Conservation (phyloP, 768 basidiomycete species). For the Lactifluus hygrophoroides region DNA sequence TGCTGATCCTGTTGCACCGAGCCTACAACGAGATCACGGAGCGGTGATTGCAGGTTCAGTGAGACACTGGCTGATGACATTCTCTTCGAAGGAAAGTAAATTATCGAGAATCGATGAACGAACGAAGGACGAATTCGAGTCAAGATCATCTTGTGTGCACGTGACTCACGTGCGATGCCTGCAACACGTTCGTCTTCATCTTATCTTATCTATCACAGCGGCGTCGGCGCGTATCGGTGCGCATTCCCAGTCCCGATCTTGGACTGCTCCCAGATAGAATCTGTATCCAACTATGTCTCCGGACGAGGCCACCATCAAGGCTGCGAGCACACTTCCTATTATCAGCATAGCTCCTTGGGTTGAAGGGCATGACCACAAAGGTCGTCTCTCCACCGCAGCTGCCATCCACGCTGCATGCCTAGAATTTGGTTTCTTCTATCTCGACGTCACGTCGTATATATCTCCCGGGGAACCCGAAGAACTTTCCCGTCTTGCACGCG, state of each 20-base stretch:
- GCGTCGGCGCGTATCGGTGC: too few relatives aligned
- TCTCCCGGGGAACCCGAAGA: slow-evolving; percentile 53
- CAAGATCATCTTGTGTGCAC: neutral
- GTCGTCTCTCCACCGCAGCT: slow-evolving; percentile 37
- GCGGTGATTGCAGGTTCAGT: slow-evolving; percentile 24
- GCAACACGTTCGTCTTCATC: neutral
- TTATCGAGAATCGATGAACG: slow-evolving; percentile 5
- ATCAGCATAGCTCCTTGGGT: slow-evolving; percentile 67
- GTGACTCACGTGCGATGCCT: neutral
- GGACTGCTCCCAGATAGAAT: too few relatives aligned
- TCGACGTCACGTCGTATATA: slow-evolving; percentile 57
- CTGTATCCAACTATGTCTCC: neutral
- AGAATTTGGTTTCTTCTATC: slow-evolving; percentile 84
- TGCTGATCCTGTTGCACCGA: slow-evolving; percentile 35
- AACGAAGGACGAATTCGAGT: neutral
- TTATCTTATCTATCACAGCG: neutral
- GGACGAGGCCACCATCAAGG: neutral
- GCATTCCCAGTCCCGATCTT: too few relatives aligned
- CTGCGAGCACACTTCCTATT: slow-evolving; percentile 43
- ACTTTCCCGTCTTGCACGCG: slow-evolving; percentile 51
- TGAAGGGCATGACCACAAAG: slow-evolving; percentile 29
- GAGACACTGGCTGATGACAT: slow-evolving; percentile 25
- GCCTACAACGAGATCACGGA: slow-evolving; percentile 43
- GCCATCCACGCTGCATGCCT: slow-evolving; percentile 68
- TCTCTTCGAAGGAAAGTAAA: neutral